Conservation (phyloP, 2,329 filamentous ascomycete genomes). For the Aspergillaceae sp. region DNA sequence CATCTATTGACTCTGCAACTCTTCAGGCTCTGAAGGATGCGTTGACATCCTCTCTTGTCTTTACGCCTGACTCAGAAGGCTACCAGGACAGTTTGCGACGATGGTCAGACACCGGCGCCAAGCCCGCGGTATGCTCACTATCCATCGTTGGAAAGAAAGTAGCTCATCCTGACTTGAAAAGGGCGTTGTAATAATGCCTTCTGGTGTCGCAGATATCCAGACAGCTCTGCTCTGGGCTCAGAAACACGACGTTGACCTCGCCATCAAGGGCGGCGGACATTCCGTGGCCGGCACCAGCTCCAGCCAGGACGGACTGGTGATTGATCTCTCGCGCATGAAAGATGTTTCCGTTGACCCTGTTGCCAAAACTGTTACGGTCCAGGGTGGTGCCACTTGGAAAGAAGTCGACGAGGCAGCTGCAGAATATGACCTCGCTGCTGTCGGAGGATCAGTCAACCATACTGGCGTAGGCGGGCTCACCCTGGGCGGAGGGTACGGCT, state of each 20-base stretch:
- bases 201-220: conserved; percentile 33
- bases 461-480: conserved; percentile 54
- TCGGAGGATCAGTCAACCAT: conserved; percentile 55
- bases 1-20: conserved; percentile 1
- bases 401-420: conserved; percentile 48
- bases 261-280: conserved; percentile 31
- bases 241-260: conserved; percentile 19
- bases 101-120: conserved; percentile 25
- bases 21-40: conserved; percentile 5
- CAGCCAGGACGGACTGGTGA: conserved; percentile 47
- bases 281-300: conserved; percentile 48
- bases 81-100: conserved; percentile 17
- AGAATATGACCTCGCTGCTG: conserved; percentile 47
- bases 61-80: conserved; percentile 14
- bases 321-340: conserved; percentile 49
- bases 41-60: conserved; percentile 9
- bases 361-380: conserved; percentile 40
- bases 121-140: conserved; percentile 16
- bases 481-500: conserved; percentile 52
- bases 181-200: conserved; percentile 41
- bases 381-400: conserved; percentile 48
- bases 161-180: conserved; percentile 9
- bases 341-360: conserved; percentile 41
- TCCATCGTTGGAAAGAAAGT: background rate
- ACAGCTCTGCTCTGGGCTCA: conserved; percentile 40